These are phyloP conservation scores for Zygotorulaspora mrakii DNA, from an alignment of 1,139 yeast genomes.

Conservation along the genomic window DNA sequence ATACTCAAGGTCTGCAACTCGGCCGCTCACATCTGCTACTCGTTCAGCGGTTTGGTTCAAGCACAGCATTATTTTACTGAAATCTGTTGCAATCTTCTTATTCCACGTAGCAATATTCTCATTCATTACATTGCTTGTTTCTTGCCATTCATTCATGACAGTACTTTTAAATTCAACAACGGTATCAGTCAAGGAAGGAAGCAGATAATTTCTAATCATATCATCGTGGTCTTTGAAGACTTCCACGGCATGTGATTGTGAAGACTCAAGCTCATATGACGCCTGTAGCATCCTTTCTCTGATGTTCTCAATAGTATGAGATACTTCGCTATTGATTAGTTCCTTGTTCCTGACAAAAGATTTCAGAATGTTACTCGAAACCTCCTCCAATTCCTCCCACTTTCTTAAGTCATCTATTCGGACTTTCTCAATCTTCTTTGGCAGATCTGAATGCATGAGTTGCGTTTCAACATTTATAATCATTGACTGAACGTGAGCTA, in stretches of 20 bases:
- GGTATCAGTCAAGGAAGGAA: conserved; percentile 9
- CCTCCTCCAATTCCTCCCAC: conserved; percentile 13
- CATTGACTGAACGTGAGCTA: conserved; percentile 9
- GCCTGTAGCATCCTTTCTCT: conserved; percentile 5
- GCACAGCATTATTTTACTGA: conserved; percentile 12
- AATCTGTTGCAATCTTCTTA: conserved; percentile 12
- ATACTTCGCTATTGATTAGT: conserved; percentile 11
- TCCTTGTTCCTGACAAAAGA: conserved; percentile 8
- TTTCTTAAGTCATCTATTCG: conserved; percentile 15
- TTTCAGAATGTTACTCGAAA: conserved; percentile 6
- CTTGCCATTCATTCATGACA: conserved; percentile 17
- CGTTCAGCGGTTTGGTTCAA: conserved; percentile 17
- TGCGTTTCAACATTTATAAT: conserved; percentile 14
- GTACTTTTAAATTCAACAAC: conserved; percentile 12
- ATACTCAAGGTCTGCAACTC: conserved; percentile 8
- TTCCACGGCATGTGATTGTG: conserved; percentile 9
- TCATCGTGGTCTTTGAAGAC: conserved; percentile 10
- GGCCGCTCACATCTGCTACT: conserved; percentile 14
- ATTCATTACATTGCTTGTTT: conserved; percentile 9
- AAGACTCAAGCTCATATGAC: conserved; percentile 6
- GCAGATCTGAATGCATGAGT: conserved; percentile 12
- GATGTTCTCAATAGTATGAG: conserved; percentile 8
- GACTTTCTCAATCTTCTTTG: conserved; percentile 12
- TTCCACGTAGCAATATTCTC: conserved; percentile 18
- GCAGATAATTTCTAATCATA: conserved; percentile 7